Conservation (phyloP, 2,329 filamentous ascomycete genomes). For the Aspergillus flavus region DNA sequence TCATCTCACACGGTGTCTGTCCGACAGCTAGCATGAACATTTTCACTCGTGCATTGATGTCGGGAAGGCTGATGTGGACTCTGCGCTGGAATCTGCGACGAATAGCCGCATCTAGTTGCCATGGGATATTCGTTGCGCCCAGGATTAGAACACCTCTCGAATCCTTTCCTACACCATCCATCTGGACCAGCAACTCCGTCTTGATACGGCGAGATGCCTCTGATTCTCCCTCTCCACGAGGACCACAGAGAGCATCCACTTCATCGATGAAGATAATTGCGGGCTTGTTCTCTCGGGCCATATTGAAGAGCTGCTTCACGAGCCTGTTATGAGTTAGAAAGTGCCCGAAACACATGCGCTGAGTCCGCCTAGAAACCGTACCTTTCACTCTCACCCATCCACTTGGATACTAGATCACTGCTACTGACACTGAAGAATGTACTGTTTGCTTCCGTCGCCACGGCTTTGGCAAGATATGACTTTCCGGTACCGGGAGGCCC, state of each 20-base stretch:
- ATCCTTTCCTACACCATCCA: constrained; percentile 98
- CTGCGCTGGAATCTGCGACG: constrained; percentile 92
- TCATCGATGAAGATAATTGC: constrained; percentile 99
- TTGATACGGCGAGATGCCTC: constrained; percentile 98
- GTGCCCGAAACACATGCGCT: not conserved
- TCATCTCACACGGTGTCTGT: constrained; percentile 83
- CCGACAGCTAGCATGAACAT: constrained; percentile 98
- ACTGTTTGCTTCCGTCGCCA: constrained; percentile 97
- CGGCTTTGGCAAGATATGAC: constrained; percentile 94
- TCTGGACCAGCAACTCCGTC: constrained; percentile 96
- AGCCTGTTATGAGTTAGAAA: constrained; percentile 58
- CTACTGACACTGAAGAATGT: constrained; percentile 99
- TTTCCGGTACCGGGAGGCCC: constrained; percentile 97
- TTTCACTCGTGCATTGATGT: constrained; percentile 79
- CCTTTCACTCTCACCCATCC: constrained; percentile 99
- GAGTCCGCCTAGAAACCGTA: constrained; percentile 46
- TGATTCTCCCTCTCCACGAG: constrained; percentile 90
- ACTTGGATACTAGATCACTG: constrained; percentile 96
- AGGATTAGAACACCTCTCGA: constrained; percentile 91
- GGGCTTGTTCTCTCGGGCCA: constrained; percentile 97
- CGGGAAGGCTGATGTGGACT: constrained; percentile 93
- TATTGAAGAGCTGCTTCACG: constrained; percentile 94
- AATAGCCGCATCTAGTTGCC: constrained; percentile 96
- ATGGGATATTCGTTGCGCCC: constrained; percentile 96
- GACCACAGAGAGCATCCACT: constrained; percentile 93